Percentiles rank a stretch among this genome's conserved stretches.
These are phyloP conservation scores for Kodamaea sp. DNA, from an alignment of 1,139 yeast species.

Conservation along the genomic window DNA sequence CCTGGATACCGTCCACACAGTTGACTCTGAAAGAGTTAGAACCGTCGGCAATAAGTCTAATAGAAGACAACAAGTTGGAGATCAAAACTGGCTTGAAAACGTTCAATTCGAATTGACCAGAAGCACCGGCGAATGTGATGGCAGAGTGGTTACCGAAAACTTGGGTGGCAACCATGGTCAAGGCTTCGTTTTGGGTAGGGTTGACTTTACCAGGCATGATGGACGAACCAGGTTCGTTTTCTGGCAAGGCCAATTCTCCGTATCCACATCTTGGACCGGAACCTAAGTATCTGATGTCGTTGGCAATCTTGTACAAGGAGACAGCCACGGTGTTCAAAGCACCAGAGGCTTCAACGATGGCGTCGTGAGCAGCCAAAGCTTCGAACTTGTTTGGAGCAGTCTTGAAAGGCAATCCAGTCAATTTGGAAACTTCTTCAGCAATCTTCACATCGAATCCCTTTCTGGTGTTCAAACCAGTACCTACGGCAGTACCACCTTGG, in stretches of 20 bases:
- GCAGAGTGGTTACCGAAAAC: conserved; percentile 24
- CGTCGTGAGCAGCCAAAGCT: conserved; percentile 25
- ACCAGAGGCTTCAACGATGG: conserved; percentile 23
- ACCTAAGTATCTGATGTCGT: conserved; percentile 24
- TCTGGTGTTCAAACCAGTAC: conserved; percentile 22
- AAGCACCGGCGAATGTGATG: conserved; percentile 23
- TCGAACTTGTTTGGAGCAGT: conserved; percentile 27
- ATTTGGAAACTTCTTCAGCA: conserved; percentile 17
- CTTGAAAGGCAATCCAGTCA: conserved; percentile 20
- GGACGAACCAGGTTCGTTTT: conserved; percentile 24
- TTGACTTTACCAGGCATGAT: conserved; percentile 26
- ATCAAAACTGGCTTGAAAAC: conserved; percentile 25
- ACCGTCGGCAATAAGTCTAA: conserved; percentile 22
- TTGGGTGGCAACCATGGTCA: conserved; percentile 24
- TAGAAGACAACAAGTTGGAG: conserved; percentile 20
- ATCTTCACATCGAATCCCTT: conserved; percentile 21
- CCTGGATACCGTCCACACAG: conserved; percentile 22
- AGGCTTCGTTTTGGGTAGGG: conserved; percentile 24
- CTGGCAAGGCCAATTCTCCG: conserved; percentile 23
- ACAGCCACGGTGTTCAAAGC: conserved; percentile 22
- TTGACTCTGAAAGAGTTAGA: conserved; percentile 20
- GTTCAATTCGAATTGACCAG: conserved; percentile 25
- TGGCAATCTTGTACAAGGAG: conserved; percentile 23
- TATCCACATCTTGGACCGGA: conserved; percentile 25
- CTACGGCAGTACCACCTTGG: conserved; percentile 25